A percentile compares a stretch with the other conserved stretches of the same genome.
phyloP scores from a whole-genome alignment of 139 green algal genomes.

The Haematococcus lacustris region DNA sequence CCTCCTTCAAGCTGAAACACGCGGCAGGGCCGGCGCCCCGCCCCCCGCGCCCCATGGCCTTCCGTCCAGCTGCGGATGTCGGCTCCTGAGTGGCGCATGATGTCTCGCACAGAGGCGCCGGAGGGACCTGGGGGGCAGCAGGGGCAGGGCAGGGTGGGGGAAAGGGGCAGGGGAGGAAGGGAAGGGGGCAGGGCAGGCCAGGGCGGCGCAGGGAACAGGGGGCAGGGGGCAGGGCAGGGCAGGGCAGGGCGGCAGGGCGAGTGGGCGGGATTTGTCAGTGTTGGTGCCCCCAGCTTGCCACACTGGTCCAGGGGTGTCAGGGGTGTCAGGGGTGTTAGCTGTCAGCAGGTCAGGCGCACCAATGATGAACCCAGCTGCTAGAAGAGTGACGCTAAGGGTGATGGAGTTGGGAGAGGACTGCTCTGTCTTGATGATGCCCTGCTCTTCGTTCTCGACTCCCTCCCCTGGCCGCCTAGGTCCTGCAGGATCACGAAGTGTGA shows the following conservation, averaged over 20 bases:
- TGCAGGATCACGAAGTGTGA: conserved; percentile 13
- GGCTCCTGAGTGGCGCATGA: conserved; percentile 59
- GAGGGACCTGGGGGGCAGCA: conserved; percentile 46
- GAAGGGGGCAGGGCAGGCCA: neutral
- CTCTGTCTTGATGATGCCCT: conserved; percentile 66
- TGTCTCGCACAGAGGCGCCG: conserved; percentile 65
- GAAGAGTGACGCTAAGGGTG: conserved; percentile 72
- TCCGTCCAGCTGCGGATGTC: conserved; percentile 80
- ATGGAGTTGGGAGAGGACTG: conserved; percentile 23
- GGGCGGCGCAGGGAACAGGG: neutral
- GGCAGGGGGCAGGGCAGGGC: neutral
- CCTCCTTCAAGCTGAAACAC: conserved; percentile 53
- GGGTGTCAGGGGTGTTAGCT: no score
- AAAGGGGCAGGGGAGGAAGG: neutral
- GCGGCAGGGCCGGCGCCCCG: conserved; percentile 46
- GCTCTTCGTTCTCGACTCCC: conserved; percentile 73
- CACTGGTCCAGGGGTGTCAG: no score
- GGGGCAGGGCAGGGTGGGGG: conserved; percentile 53
- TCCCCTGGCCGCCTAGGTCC: conserved; percentile 66
- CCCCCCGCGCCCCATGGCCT: neutral
- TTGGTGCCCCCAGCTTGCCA: no score
- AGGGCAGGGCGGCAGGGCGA: no score
- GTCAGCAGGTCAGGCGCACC: no score
- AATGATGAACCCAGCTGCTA: conserved; percentile 88
- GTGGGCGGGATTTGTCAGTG: no score